Conservation (phyloP, 2,329 filamentous ascomycete genomes). For the Trichoderma atrobrunneum region DNA sequence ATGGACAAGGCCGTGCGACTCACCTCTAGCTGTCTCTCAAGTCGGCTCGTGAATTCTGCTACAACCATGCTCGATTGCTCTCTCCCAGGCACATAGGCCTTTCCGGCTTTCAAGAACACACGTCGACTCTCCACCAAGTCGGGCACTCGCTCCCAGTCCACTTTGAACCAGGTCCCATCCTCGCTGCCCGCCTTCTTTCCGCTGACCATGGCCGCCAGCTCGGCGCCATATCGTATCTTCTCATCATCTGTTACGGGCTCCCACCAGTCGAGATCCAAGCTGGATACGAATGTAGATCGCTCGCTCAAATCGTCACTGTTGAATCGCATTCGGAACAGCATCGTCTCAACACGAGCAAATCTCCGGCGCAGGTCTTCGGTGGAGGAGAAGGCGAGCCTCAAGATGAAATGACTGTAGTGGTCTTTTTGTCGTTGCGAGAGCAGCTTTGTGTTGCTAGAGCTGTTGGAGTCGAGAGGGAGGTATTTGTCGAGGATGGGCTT, state of each 20-base stretch:
- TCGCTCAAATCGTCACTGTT: constrained; percentile 73
- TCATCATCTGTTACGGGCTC: constrained; percentile 79
- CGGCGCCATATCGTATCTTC: constrained; percentile 59
- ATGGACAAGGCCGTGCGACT: constrained; percentile 22
- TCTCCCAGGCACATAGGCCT: constrained; percentile 83
- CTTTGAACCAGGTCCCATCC: constrained; percentile 91
- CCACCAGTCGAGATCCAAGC: constrained; percentile 85
- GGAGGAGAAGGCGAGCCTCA: constrained; percentile 85
- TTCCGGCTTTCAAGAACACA: constrained; percentile 75
- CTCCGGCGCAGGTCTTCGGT: constrained; percentile 87
- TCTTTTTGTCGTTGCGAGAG: constrained; percentile 82
- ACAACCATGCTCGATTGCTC: constrained; percentile 89
- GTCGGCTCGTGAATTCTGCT: constrained; percentile 74
- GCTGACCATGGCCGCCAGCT: constrained; percentile 53
- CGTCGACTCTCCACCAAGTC: constrained; percentile 79
- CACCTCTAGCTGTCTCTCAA: constrained; percentile 84
- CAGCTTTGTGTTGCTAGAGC: constrained; percentile 57
- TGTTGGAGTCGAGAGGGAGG: constrained; percentile 75
- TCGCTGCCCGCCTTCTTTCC: constrained; percentile 49
- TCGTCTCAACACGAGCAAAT: constrained; percentile 82
- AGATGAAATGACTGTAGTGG: constrained; percentile 96
- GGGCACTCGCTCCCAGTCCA: constrained; percentile 90
- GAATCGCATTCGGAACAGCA: constrained; percentile 82
- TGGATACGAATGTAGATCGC: constrained; percentile 70
- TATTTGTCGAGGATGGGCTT: constrained; percentile 83